Base-by-base conservation (phyloP, 345 rosid species). In the Stellera chamaejasme region DNA sequence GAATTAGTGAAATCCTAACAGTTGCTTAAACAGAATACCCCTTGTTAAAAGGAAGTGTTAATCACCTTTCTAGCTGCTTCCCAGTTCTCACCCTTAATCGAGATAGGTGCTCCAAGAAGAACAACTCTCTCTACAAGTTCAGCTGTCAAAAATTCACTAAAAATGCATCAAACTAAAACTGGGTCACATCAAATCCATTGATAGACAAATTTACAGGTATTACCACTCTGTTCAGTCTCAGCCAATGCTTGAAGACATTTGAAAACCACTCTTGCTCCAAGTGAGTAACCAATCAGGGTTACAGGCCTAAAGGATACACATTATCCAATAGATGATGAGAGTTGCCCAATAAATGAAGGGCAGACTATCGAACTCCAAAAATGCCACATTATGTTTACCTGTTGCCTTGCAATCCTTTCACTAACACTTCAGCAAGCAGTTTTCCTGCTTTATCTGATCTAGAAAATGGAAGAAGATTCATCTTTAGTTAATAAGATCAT, bases 371-470 rank as follows among this genome's bases (percentile, higher is more conserved):
- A 43, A 43, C 36, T 13, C 52, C 51, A 43, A 46, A 59, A 46
- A 43, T 19, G 23, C 43, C 10, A 48, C 42, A 27, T 66, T 47
- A 11, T 46, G 27, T 48, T 15, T 75, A 88, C 98, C 98, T 80
- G 83, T 89, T 82, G 58, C 99, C 99, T 67, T 93, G 97, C 73
- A 84, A 72, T 50, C 97, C 99, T 67, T 87, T 84, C 73, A 77
- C 56, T 52, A 93, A 65, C 42, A 87, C 90, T 70, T 93, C 99
- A 58, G 99, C 97, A 11, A 93, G 80, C 60, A 93, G 79, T 61
- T 63, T 87, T 61, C 99, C 99, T 28, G 94, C 96, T 77, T 93
- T 82, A 62, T 93, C 97, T 10, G 92, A 74, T 67, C 99, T 93
- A 74, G 54, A 68, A 65, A 68, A 68, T 56, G 59, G 60, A 43